These are phyloP conservation scores for Farysia itapuensis DNA, from an alignment of 1,284 basidiomycete species.

Conservation along the genomic window DNA sequence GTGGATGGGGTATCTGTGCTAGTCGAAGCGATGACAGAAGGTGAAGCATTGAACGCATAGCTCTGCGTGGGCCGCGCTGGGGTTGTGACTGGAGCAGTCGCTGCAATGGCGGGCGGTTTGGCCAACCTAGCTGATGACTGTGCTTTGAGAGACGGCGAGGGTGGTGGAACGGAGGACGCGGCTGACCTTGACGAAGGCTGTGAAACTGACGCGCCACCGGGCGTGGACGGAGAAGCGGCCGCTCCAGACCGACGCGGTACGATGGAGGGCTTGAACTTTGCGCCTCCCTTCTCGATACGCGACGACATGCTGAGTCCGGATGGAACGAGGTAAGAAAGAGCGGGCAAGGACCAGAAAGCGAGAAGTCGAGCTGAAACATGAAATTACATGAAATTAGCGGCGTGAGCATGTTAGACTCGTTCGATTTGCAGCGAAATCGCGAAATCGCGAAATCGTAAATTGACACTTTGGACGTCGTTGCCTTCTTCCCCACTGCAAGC, in stretches of 20 bases:
- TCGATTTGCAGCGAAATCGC: too few species aligned
- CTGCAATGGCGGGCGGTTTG: constrained; percentile 8
- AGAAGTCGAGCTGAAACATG: too few species aligned
- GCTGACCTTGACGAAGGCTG: constrained; percentile 1
- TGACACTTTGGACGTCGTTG: too few species aligned
- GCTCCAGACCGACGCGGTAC: constrained; percentile 21
- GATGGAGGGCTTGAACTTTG: constrained; percentile 40
- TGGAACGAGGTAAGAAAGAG: too few species aligned
- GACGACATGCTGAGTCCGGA: constrained; percentile 32
- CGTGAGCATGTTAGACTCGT: too few species aligned
- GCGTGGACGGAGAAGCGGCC: not conserved
- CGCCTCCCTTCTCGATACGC: constrained; percentile 42
- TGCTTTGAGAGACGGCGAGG: constrained; percentile 13
- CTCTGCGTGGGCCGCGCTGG: constrained; percentile 9
- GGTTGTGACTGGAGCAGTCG: not conserved
- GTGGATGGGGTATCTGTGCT: constrained; percentile 5
- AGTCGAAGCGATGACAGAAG: constrained; percentile 15
- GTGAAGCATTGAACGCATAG: constrained; percentile 27
- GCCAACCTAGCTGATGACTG: constrained; percentile 3
- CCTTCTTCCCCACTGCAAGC: too few species aligned
- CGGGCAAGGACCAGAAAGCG: too few species aligned
- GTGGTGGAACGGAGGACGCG: constrained; percentile 5
- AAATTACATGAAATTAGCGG: too few species aligned
- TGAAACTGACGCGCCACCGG: too few species aligned
- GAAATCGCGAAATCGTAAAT: too few species aligned